Evolutionary conservation across 345 rosid species (phyloP), one percentile per base, ranked within the genome.

Genomic region (Clarkia xantiana): DNA sequence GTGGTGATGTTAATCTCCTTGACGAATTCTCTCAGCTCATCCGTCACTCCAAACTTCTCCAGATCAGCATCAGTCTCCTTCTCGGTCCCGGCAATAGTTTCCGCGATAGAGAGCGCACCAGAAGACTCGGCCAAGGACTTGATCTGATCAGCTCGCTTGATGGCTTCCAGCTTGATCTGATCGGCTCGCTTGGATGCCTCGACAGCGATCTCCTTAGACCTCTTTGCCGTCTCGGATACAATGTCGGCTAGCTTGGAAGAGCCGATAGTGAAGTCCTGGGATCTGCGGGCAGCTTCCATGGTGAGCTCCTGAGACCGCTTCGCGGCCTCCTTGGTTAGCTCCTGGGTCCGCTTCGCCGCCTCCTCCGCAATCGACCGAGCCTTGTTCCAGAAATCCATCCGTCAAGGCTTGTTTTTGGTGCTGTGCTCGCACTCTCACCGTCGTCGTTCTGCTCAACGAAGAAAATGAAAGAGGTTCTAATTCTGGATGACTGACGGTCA

Each of bases 131-230:
- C 60, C 11, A 76, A 44, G 17, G 75, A 64, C 67, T 68, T 76
- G 68, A 79, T 68, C 61, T 58, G 77, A 29, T 65, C 80, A 38
- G 84, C 80, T 39, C 64, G 67, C 71, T 70, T 47, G 44, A 70
- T 45, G 42, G 80, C 83, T 55, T 71, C 77, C 10, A 43, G 62
- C 66, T 55, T 70, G 76, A 76, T 70, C 62, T 46, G 68, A 44
- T 70, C 72, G 34, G 84, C 80, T 38, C 72, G 66, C 58, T 64
- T 78, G 15, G 81, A 76, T 13, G 86, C 81, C 77, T 71, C 77
- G 10, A 56, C 67, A 2, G 76, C 79, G 44, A 79, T 59, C 57
- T 71, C 76, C 62, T 69, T 72, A 2, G 80, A 76, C 34, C 72
- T 64, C 64, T 56, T 76, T 2, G 76, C 61, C 0, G 76, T 66